A percentile compares a stretch with the other conserved stretches of the same genome.
phyloP scores from a whole-genome alignment of 768 basidiomycete genomes.

The Neoboletus subvelutipes region DNA sequence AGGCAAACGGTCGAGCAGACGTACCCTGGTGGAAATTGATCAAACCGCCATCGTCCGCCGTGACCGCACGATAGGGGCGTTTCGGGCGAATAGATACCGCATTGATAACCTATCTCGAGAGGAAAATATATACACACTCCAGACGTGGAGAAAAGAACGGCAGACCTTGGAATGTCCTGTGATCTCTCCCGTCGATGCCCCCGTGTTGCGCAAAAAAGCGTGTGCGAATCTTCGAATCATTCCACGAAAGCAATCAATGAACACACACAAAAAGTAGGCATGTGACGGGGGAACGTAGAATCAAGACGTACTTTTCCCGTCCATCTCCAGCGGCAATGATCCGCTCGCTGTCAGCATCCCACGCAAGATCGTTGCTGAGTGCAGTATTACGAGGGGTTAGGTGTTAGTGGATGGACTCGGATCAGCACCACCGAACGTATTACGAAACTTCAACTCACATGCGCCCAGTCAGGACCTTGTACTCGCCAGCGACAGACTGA shows the following conservation, averaged over 20 bases:
- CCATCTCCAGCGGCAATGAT: constrained; percentile 94
- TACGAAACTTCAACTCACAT: constrained; percentile 46
- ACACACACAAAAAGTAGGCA: background rate
- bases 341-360: constrained; percentile 97
- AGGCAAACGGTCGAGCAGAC: constrained; percentile 3
- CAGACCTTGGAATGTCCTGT: constrained; percentile 83
- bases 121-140: background rate
- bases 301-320: constrained; percentile 64
- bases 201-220: constrained; percentile 81
- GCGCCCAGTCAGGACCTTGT: constrained; percentile 67
- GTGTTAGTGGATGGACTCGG: background rate
- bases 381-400: background rate
- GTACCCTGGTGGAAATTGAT: constrained; percentile 82
- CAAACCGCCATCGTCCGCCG: constrained; percentile 78
- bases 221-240: constrained; percentile 62
- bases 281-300: background rate
- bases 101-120: constrained; percentile 63
- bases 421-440: background rate
- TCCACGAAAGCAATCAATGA: background rate
- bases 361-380: constrained; percentile 86
- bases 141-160: background rate
- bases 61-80: constrained; percentile 88
- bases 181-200: constrained; percentile 85
- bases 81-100: constrained; percentile 86
- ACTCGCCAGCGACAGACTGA: constrained; percentile 78